Base-by-base conservation (phyloP, 768 basidiomycete species). In the Cystobasidium onofrii region DNA sequence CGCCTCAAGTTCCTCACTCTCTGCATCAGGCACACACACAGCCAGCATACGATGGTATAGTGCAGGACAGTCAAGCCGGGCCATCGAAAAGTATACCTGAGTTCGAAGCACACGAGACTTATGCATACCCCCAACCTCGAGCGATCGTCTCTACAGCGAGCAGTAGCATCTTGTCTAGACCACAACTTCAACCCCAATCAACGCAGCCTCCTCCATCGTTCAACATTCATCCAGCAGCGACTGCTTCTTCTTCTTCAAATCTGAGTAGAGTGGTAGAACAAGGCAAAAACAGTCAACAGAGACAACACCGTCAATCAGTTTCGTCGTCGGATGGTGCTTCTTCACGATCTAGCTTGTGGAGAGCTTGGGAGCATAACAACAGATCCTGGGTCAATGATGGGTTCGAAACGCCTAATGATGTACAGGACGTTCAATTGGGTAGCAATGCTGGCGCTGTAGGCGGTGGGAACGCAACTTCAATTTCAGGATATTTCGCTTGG, bases 341-440 rank as follows among this genome's bases (percentile, higher is more conserved):
- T 20, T 64, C 63, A 31, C 63, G 36, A 34, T 64, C 36, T 9
- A 64, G 36, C 25, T 1, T 64, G 17, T 64, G 57, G 57, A 27
- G 57, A 27, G 25, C 27, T 29, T 60, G 57, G 57, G 57, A 60
- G 33, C 25, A 60, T 29, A 41, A 64, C 25, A 33, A 61, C 20
- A 25, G 54, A 27, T 27, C 54, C n/a, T 71, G 54, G 54, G 20
- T 60, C 3, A 71, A 60, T 44, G 54, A 25, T 20, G 69, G 69
- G 10, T 25, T 52, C 18, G 66, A 70, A 36, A 70, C 69, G 29
- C 69, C 69, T 36, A 23, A 34, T 60, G 69, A 71, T 27, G 55
- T 71, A 29, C 69, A 71, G 29, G 69, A 71, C 55, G 69, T 71
- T 4, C 69, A 71, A 31, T 29, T 71, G 23, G 69, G 69, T 25